Base-by-base conservation (phyloP, 2,329 filamentous ascomycete species). In the Achaetomium macrosporum region DNA sequence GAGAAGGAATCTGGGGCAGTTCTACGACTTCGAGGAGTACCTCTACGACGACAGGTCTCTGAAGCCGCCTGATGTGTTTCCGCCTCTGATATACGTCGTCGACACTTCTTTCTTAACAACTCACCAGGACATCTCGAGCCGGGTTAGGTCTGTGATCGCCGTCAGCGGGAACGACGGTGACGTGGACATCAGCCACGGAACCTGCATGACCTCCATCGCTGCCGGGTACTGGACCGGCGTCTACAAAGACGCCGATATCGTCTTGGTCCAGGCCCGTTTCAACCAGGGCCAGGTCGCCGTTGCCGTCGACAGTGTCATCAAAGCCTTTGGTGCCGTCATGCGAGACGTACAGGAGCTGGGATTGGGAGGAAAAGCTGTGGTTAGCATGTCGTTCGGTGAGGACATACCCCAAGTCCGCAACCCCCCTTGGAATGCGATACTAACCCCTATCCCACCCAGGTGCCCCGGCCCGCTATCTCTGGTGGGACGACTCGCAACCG, bases 361-460 rank as follows among this genome's bases (percentile, higher is more conserved):
- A 15, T 13, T 44, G 29, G n/a, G 30, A 15, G 43, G 43, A 1
- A 36, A 36, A 13, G 43, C 43, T 3, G 43, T 45, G 5, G 8
- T 45, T n/a, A 45, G 43, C 43, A 33, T 35, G 43, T 45, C 43
- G 12, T 45, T 45, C 19, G 43, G 43, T 45, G 15, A 45, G 30
- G 25, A 30, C 42, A 9, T 17, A n/a, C 15, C n/a, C 29, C 15
- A 13, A 41, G 4, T 5, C 7, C 16, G 5, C 25, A 20, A 10
- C 25, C 11, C 7, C 13, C 13, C 9, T 44, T 7, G 3, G 17
- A 30, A n/a, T 5, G 2, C 29, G 8, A 33, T 17, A 33, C n/a
- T 19, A 13, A 2, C 25, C 15, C 29, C 31, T 8, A 5, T 15
- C 25, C 16, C 11, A 3, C 16, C 31, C 17, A 45, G 43, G 43